Base-by-base conservation (phyloP, 768 basidiomycete species). In the Cystoderma amianthinum region DNA sequence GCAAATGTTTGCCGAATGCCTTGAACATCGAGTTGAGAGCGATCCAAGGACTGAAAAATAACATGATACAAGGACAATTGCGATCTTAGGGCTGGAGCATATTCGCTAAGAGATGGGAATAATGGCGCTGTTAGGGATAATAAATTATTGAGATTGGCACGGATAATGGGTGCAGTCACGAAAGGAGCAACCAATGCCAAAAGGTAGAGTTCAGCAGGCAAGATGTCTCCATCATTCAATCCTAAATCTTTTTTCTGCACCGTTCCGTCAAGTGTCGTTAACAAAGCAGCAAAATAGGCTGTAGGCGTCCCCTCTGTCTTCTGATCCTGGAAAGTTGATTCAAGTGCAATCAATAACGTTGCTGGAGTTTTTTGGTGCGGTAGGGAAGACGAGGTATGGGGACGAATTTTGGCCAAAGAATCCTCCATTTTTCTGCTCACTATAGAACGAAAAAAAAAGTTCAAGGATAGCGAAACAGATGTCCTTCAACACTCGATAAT, bases 281-380 rank as follows among this genome's bases (percentile, higher is more conserved):
- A 67, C 44, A 95, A 71, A 2, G 87, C 84, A n/a, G 92, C 89
- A 62, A 94, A 96, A 67, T 97, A 98, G 21, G 96, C 95, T 1
- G 91, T 92, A 5, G 94, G 73, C 5, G 85, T 73, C 30, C 66
- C 62, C 40, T 84, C 80, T 5, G 82, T 70, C 46, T 66, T 67
- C 52, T 84, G 82, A 52, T 89, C 85, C 49, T 71, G 64, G 50
- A 83, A 76, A 30, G 82, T 89, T 12, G 80, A 73, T 62, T 98
- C 95, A 50, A 98, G 69, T 2, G 92, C 94, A 43, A 72, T 63
- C 33, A 98, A 74, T 17, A 98, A 77, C 35, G 76, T 79, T 19
- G 94, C 95, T 3, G 93, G 91, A 43, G 84, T 75, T 58, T 89
- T 89, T 65, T 97, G 93, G 55, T 95, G 88, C 1, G 80, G 58